Percentiles rank a stretch among this genome's conserved stretches.
These are phyloP conservation scores for Prototheca cutis DNA, from an alignment of 163 green algal species.

Conservation along the genomic window DNA sequence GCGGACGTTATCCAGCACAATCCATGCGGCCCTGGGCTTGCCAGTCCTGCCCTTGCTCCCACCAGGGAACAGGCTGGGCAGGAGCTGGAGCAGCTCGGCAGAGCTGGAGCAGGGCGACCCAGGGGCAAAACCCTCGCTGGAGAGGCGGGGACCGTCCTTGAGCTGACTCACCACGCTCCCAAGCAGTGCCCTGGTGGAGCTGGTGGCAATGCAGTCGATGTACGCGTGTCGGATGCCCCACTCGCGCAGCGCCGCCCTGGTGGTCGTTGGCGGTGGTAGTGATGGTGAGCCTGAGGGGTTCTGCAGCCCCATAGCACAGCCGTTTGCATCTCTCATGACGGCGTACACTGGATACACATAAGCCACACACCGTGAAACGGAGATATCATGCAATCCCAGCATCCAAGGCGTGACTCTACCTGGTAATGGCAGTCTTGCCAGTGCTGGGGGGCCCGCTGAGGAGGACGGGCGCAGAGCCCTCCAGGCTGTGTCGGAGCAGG, in stretches of 20 bases:
- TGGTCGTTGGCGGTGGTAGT: no score
- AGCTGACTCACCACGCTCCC: conserved; percentile 21
- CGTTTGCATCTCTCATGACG: no score
- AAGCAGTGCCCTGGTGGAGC: conserved; percentile 12
- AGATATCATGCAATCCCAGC: no score
- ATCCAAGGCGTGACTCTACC: no score
- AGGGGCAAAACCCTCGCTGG: conserved; percentile 21
- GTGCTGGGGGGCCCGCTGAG: conserved; percentile 30
- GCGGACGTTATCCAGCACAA: conserved; percentile 42
- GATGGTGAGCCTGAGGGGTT: no score
- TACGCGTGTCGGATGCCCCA: conserved; percentile 21
- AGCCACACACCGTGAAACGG: no score
- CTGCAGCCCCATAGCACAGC: no score
- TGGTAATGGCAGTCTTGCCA: conserved; percentile 44
- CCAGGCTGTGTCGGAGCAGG: not conserved
- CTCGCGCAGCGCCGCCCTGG: conserved; percentile 20
- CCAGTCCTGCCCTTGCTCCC: not conserved
- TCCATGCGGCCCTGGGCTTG: conserved; percentile 1
- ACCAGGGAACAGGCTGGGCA: conserved; percentile 14
- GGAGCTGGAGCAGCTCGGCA: conserved; percentile 21
- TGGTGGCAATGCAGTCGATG: conserved; percentile 25
- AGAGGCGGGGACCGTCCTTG: conserved; percentile 7
- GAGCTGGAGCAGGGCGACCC: conserved; percentile 17
- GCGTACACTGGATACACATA: no score
- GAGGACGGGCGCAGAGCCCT: conserved; percentile 6